Conservation (phyloP, 2,329 filamentous ascomycete species). For the Canariomyces notabilis region DNA sequence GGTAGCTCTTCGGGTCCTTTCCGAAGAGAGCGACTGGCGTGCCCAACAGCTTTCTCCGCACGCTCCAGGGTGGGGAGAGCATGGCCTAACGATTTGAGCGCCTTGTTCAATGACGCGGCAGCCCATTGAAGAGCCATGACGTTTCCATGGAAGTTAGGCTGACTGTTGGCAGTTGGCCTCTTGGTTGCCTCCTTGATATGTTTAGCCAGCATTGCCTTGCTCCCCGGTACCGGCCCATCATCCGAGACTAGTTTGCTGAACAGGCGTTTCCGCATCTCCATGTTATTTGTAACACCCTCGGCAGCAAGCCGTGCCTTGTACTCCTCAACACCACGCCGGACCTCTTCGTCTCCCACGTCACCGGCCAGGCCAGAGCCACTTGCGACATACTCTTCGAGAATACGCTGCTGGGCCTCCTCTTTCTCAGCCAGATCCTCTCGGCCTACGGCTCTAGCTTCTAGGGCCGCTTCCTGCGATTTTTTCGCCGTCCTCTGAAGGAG, state of each 20-base stretch:
- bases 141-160: too few relatives aligned
- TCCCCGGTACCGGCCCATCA: constrained; percentile 53
- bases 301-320: constrained; percentile 48
- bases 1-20: too few relatives aligned
- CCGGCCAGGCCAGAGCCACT: constrained; percentile 56
- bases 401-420: constrained; percentile 59
- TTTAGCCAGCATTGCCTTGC: constrained; percentile 35
- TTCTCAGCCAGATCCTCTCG: constrained; percentile 65
- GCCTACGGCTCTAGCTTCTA: constrained; percentile 59
- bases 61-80: too few relatives aligned
- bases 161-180: too few relatives aligned
- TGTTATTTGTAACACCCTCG: constrained; percentile 39
- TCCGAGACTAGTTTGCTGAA: constrained; percentile 56
- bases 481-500: constrained; percentile 62
- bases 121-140: too few relatives aligned
- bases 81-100: too few relatives aligned
- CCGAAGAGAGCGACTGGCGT: too few relatives aligned
- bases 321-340: constrained; percentile 48
- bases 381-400: constrained; percentile 62
- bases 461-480: constrained; percentile 51
- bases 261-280: constrained; percentile 52
- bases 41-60: too few relatives aligned
- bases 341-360: constrained; percentile 52
- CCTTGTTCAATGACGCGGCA: too few relatives aligned
- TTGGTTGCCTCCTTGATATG: not conserved